Conservation (phyloP, 805 yeast species). For the Schizosaccharomyces cryophilus region DNA sequence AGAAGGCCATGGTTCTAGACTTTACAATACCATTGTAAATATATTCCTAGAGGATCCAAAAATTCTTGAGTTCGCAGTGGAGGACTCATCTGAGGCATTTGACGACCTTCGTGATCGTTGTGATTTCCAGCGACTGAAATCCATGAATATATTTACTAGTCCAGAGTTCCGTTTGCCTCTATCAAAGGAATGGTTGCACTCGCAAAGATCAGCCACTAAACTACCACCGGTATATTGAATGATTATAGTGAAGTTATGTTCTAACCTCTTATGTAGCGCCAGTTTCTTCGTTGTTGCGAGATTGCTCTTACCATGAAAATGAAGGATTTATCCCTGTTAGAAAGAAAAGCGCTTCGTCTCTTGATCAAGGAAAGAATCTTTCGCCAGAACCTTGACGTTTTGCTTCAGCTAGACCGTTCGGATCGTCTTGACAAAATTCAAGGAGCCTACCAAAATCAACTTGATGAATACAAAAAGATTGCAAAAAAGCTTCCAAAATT, state of each 20-base stretch:
- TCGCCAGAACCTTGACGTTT: conserved; percentile 32
- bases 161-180: conserved; percentile 10
- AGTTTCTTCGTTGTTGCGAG: conserved; percentile 53
- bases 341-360: conserved; percentile 19
- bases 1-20: conserved; percentile 34
- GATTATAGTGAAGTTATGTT: background rate
- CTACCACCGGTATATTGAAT: background rate
- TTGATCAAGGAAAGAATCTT: conserved; percentile 53
- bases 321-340: conserved; percentile 7
- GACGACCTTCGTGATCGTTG: conserved; percentile 73
- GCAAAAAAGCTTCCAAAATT: background rate
- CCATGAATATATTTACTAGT: conserved; percentile 7
- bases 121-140: conserved; percentile 33
- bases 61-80: conserved; percentile 59
- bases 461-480: conserved; percentile 33
- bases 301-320: conserved; percentile 32
- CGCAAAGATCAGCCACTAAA: background rate
- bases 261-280: conserved; percentile 18
- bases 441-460: conserved; percentile 43
- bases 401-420: conserved; percentile 7
- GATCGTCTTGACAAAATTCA: conserved; percentile 49
- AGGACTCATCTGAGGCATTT: conserved; percentile 81
- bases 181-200: conserved; percentile 18
- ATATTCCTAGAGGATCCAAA: conserved; percentile 28
- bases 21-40: conserved; percentile 33